Evolutionary conservation across 495 filamentous ascomycete species (phyloP), one percentile per base, ranked within the genome.

Genomic region (Penicillium parvum): DNA sequence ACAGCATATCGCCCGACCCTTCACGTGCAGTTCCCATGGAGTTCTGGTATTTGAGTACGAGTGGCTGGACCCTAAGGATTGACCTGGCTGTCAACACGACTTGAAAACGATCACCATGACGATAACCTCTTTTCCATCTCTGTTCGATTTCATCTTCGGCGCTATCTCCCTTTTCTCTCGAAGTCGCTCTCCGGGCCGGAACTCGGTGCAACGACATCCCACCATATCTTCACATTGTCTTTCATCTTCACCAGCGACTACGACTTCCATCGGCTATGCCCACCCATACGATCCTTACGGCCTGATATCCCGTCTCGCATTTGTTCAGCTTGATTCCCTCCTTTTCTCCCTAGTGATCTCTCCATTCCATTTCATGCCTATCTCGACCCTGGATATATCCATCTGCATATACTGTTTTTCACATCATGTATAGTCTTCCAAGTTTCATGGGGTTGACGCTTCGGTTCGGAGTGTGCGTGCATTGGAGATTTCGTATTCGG

Each of bases 61-160:
- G 57, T 63, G 67, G 64, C 65, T 67, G 67, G 67, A 53, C 52
- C 57, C 59, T 51, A 57, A 48, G 61, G 58, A 45, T 70, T 70
- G 66, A 68, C 64, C 64, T 50, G 66, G 64, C 55, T 66, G 64
- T 70, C 66, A 70, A 69, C 62, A 61, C 53, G 50, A 65, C 57
- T 64, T 56, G 53, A 47, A 42, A 17, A 21, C 43, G 21, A 42
- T 43, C 20, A 41, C 35, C 18, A 26, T 43, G 27, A 55, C 33
- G 44, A 45, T 51, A 30, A 27, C 23, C 30, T 25, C 15, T 25
- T 42, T 55, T 49, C 53, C 45, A 52, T 36, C 40, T 37, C 9
- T 32, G 41, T 20, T 18, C 10, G 17, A 20, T 42, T 47, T 47
- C 34, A 37, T 25, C 28, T 41, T 47, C 39, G 46, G 42, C 46